Evolutionary conservation across 768 basidiomycete species (phyloP), one percentile per base, ranked within the genome.

Genomic region (Amanita exitialis): DNA sequence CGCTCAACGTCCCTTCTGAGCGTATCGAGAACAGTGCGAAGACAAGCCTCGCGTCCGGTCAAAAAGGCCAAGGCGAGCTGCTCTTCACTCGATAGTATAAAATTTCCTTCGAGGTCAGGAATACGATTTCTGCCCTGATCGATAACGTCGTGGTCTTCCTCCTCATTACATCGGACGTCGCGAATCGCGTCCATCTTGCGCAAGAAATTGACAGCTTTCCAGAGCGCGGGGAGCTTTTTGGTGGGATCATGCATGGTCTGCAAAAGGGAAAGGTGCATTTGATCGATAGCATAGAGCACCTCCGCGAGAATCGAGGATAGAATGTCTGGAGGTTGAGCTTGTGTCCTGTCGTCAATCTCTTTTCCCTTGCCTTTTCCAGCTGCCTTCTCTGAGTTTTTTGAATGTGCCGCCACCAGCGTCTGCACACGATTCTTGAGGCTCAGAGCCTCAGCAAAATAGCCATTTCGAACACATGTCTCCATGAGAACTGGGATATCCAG

Each of bases 381-480:
- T 53, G 65, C 73, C 10, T 20, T 49, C 16, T 21, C 30, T 9
- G 37, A 23, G 12, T 42, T 34, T 13, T 44, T 35, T 25, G 36
- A 34, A 25, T 44, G 43, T 39, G 68, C 72, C 49, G 61, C 60
- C 32, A 68, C 72, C 52, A 85, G 67, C 13, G 75, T 62, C 37
- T 71, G 68, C 0, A 85, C 82, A 64, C 95, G 92, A 21, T 77
- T 70, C 4, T 86, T 77, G 35, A 98, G 76, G 23, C 91, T 86
- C 51, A 98, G 76, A 0, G 93, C 94, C 62, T 98, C 96, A 48
- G 82, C 76, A 69, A 93, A 97, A 66, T 89, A 86, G 6, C 91
- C 91, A 59, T 91, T 92, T 35, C 92, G 79, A 12, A 96, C 87
- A 62, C 92, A 97, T 1, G 91, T 90, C 62, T 95, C 90, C 61